phyloP scores from a whole-genome alignment of 208 protist genomes.

The Acanthamoeba lenticulata region DNA sequence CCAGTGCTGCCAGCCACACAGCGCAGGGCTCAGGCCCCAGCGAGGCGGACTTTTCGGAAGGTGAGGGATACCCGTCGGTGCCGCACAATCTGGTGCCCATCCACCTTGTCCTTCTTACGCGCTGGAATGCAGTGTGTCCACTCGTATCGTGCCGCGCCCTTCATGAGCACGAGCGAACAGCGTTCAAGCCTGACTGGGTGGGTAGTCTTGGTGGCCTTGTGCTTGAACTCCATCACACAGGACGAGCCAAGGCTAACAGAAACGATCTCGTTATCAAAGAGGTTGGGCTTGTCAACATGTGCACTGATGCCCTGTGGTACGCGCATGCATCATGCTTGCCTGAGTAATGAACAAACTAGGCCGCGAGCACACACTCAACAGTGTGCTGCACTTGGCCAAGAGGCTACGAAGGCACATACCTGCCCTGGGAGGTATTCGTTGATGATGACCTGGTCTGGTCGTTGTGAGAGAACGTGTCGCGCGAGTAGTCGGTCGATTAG shows the following conservation, averaged over 20 bases:
- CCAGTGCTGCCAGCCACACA: too few relatives aligned
- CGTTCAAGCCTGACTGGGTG: not conserved
- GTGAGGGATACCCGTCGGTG: constrained; percentile 44
- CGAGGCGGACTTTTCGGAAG: constrained; percentile 27
- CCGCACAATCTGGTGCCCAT: not conserved
- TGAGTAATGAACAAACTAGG: too few relatives aligned
- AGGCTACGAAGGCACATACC: not conserved
- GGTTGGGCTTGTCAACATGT: constrained; percentile 42
- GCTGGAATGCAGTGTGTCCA: constrained; percentile 55
- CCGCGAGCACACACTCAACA: too few relatives aligned
- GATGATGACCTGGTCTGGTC: constrained; percentile 48
- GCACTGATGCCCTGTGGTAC: constrained; percentile 1
- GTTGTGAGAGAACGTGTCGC: not conserved
- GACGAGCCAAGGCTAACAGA: constrained; percentile 38
- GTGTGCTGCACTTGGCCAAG: too few relatives aligned
- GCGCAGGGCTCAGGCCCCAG: too few relatives aligned
- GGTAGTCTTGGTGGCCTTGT: constrained; percentile 10
- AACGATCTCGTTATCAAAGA: constrained; percentile 51
- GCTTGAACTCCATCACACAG: constrained; percentile 60
- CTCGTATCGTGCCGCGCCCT: not conserved
- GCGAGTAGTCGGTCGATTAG: constrained; percentile 8
- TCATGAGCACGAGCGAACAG: constrained; percentile 40
- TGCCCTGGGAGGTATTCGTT: constrained; percentile 45
- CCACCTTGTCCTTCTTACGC: constrained; percentile 3
- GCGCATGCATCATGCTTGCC: not conserved